Evolutionary conservation across 108 stramenopile species (phyloP), one percentile per base, ranked within the genome.

Genomic region (Cyclotella distinguenda): DNA sequence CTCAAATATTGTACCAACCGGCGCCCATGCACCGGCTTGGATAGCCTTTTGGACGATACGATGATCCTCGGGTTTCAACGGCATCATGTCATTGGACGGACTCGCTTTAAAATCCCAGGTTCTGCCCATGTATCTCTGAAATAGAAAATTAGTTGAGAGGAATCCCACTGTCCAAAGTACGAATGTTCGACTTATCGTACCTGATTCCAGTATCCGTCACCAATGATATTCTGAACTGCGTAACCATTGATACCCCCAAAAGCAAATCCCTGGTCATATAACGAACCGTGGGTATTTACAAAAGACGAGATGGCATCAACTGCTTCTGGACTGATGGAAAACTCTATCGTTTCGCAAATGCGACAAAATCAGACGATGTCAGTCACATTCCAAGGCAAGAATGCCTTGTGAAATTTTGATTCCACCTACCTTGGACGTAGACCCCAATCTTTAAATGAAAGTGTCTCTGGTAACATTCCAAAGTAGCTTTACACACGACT

Each of bases 231-330:
- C 36, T 60, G 66, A 0, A 80, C 65, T 1, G 84, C 67, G 9
- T 43, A 28, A 23, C 84, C 84, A 64, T 82, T 81, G 33, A 85
- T 60, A 11, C 84, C 84, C 7, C 84, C 84, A 55, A 79, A 85
- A 8, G 84, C 84, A 21, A 85, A 46, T 31, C 84, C 84, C 35
- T 67, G 67, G 38, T 80, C 79, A 63, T 82, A 85, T 31, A 85
- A 42, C 26, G 55, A 42, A 27, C 62, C 51, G 35, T 85, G 48
- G 10, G 72, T 42, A 72, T 85, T 85, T 7, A 81, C 66, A 63
- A 76, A 68, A 19, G 38, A 40, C 6, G 74, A 42, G 38, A 85
- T 31, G 1, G 65, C 60, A 51, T 82, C 81, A 3, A 82, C 58
- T 30, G 78, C 77, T 28, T 72, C 77, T 43, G 78, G 60, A 45